Evolutionary conservation across 2,329 filamentous ascomycete species (phyloP).

Genomic region (Paecilomyces fulvus): DNA sequence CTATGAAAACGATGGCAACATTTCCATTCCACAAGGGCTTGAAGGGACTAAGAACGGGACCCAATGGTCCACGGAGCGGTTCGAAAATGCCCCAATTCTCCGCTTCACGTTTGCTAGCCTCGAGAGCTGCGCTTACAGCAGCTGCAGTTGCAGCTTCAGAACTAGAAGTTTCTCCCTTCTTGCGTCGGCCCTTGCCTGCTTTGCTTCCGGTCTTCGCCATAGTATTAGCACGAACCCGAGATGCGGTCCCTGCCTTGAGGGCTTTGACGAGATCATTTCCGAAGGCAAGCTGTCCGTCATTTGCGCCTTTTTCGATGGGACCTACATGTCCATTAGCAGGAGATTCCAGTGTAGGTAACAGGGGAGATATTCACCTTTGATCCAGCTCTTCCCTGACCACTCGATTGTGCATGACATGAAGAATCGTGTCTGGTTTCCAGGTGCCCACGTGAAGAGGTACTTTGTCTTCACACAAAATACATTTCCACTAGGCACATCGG

Average conservation of each 20-base stretch:
- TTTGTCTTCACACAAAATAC: conserved; percentile 87
- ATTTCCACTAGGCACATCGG: conserved; percentile 90
- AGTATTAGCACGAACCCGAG: conserved; percentile 49
- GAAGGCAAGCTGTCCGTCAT: conserved; percentile 78
- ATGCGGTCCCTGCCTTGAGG: conserved; percentile 63
- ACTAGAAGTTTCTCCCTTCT: conserved; percentile 44
- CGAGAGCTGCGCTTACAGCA: conserved; percentile 34
- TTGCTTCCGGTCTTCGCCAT: conserved; percentile 42
- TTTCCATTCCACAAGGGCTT: conserved; percentile 67
- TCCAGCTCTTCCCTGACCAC: conserved; percentile 96
- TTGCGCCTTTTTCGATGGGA: conserved; percentile 91
- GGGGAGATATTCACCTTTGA: conserved; percentile 59
- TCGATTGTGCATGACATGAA: conserved; percentile 86
- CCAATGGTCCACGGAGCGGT: conserved; percentile 60
- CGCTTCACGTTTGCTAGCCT: conserved; percentile 28
- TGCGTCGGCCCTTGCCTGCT: conserved; percentile 49
- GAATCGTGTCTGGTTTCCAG: conserved; percentile 74
- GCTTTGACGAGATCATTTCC: conserved; percentile 70
- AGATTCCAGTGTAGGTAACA: background rate
- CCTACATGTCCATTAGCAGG: conserved; percentile 44
- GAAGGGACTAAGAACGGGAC: conserved; percentile 61
- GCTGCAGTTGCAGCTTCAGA: conserved; percentile 34
- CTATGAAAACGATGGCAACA: conserved; percentile 65
- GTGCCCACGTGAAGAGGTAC: conserved; percentile 89
- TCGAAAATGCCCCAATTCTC: conserved; percentile 75